These are phyloP conservation scores for Colletotrichum gigasporum DNA, from an alignment of 2,329 filamentous ascomycete genomes.

Conservation along the genomic window DNA sequence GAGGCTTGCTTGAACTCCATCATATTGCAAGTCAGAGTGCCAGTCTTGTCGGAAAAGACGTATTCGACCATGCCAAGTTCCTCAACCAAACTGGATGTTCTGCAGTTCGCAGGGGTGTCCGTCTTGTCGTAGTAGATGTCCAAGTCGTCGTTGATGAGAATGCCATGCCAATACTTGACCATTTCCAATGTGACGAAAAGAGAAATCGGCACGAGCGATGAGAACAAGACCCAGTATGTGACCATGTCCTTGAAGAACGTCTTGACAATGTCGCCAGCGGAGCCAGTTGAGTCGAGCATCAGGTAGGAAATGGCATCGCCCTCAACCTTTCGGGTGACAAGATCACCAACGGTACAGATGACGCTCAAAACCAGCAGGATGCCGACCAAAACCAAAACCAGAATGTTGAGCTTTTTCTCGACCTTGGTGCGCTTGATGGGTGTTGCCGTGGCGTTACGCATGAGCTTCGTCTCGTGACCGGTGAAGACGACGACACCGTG, in stretches of 20 bases:
- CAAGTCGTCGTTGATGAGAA: conserved; percentile 95
- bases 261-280: conserved; percentile 63
- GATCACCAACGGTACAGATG: conserved; percentile 89
- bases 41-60: conserved; percentile 98
- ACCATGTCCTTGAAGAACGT: conserved; percentile 95
- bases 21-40: conserved; percentile 95
- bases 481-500: conserved; percentile 97
- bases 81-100: conserved; percentile 95
- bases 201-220: conserved; percentile 94
- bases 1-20: conserved; percentile 99
- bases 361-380: conserved; percentile 87
- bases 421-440: conserved; percentile 98
- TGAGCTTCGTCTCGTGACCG: conserved; percentile 97
- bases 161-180: conserved; percentile 98
- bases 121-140: conserved; percentile 98
- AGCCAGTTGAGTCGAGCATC: conserved; percentile 68
- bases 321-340: conserved; percentile 77
- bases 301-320: conserved; percentile 77
- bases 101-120: conserved; percentile 93
- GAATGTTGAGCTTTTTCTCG: conserved; percentile 90
- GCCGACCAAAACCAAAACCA: conserved; percentile 88
- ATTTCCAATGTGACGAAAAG: conserved; percentile 97
- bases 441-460: conserved; percentile 96
- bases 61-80: conserved; percentile 98
- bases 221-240: conserved; percentile 98